Percentiles rank a stretch among this genome's conserved stretches.
Evolutionary conservation across 2,329 filamentous ascomycete species (phyloP).

Genomic region (Penicillium sp.): DNA sequence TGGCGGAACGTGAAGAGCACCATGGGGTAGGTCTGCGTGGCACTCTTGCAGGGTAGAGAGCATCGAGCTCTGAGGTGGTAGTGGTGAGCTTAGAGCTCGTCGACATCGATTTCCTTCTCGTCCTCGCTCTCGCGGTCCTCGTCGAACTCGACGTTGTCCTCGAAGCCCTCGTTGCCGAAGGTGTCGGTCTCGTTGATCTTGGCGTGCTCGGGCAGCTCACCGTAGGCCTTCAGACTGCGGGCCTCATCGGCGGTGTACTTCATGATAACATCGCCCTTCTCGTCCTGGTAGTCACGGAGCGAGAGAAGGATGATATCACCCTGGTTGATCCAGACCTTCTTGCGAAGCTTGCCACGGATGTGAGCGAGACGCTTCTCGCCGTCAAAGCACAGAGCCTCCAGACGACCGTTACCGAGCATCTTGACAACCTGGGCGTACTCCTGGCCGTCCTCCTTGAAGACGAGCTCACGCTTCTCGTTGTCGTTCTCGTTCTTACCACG

Average conservation of each 20-base stretch:
- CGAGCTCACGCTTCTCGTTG: slow-evolving; percentile 97
- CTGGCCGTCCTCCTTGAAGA: slow-evolving; percentile 98
- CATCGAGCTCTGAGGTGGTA: slow-evolving; percentile 35
- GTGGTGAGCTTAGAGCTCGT: slow-evolving; percentile 76
- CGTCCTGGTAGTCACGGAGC: slow-evolving; percentile 90
- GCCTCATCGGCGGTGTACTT: slow-evolving; percentile 98
- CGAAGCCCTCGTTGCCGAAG: slow-evolving; percentile 84
- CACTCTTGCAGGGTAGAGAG: slow-evolving; percentile 41
- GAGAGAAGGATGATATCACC: slow-evolving; percentile 90
- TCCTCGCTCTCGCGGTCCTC: slow-evolving; percentile 77
- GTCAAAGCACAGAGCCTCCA: slow-evolving; percentile 95
- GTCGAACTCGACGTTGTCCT: slow-evolving; percentile 99
- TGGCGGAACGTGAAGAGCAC: slow-evolving; percentile 34
- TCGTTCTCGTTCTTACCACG: slow-evolving; percentile 99
- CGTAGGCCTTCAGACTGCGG: slow-evolving; percentile 92
- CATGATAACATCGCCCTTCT: slow-evolving; percentile 90
- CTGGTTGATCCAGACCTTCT: slow-evolving; percentile 99
- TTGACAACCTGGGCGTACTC: slow-evolving; percentile 88
- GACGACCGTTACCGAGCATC: slow-evolving; percentile 94
- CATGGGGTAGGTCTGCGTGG: slow-evolving; percentile 30
- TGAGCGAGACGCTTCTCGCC: slow-evolving; percentile 84
- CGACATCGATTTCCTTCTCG: slow-evolving; percentile 87
- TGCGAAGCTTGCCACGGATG: slow-evolving; percentile 94
- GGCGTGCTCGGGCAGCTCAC: slow-evolving; percentile 93
- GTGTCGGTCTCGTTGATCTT: slow-evolving; percentile 99